Evolutionary conservation across 2,329 filamentous ascomycete species (phyloP), one percentile per base, ranked within the genome.

Genomic region (Aaosphaeria arxii): DNA sequence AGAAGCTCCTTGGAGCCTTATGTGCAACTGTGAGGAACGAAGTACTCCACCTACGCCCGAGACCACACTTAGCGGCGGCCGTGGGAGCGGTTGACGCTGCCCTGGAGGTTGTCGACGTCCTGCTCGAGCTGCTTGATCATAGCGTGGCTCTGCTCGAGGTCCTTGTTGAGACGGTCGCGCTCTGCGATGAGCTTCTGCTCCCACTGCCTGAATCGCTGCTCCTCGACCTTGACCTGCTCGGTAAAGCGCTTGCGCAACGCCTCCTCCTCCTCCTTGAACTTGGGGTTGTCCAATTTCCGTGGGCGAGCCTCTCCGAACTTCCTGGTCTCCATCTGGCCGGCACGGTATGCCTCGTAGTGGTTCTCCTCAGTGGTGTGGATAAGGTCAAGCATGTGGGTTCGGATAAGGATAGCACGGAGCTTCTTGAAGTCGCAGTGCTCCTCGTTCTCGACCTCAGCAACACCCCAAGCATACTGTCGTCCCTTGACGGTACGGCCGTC

Each of bases 361-460:
- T 91, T 86, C 81, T 99, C 94, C 78, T 99, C 94, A 61, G 94
- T 99, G 56, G 95, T 99, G 81, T 99, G 94, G 72, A 99, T 99
- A 57, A 99, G 88, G 72, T 99, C 94, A 66, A 99, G 85, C 94
- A 99, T 99, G 81, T 99, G 94, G 44, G 92, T 96, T 74, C 94
- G 90, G 79, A 99, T 97, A 60, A 99, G 82, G 67, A 99, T 97
- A 43, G 92, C 96, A 66, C 94, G 91, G 56, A 99, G 88, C 82
- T 99, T 99, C 88, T 99, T 99, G 83, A 99, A 99, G 77, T 99
- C 94, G 77, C 94, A 99, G 82, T 99, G 94, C 71, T 99, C 94
- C 78, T 99, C 94, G 71, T 99, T 99, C 83, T 99, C 94, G 45
- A 99, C 94, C 76, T 99, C 94, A 53, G 94, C 94, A 64, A 99